Base-by-base conservation (phyloP, 176 grass and related monocot genomes). In the Eleusine coracana region DNA sequence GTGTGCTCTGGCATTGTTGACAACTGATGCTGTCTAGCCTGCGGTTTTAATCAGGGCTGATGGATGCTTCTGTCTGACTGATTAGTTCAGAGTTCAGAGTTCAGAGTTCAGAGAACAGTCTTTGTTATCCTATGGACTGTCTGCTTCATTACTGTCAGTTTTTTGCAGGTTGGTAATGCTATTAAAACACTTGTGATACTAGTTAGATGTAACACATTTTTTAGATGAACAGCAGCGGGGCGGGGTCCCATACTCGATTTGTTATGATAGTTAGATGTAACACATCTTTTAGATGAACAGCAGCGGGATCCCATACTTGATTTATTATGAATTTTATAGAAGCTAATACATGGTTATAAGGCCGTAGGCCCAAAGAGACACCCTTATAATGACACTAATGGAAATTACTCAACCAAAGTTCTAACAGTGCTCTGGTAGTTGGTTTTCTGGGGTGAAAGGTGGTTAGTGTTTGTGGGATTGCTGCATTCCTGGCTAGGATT, bases 61-160 rank as follows among this genome's bases (percentile, higher is more conserved):
- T 0, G 15, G 40, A 44, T 62, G 34, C n/a, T 84, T 74, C 66
- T 75, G 50, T 75, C 80, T 62, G 12, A 44, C 48, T 41, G 34
- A 52, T 63, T 51, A 74, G 7, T 69, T 51, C 7, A 0, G 4
- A 55, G 9, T 48, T 20, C 51, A 58, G 44, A 59, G 14, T 69
- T 51, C 7, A 0, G 4, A 55, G 9, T 48, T 20, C 51, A 58
- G 44, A 59, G 14, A 6, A 1, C 60, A 16, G 20, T 68, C 40
- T 29, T 20, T 60, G 61, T 75, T 70, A 38, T 42, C 31, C 29
- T 81, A 44, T 70, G 39, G 20, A 66, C 20, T 67, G 27, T 41
- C 7, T 75, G 64, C 20, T 80, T 74, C 21, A 63, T 66, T 50
- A 40, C 46, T 13, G 10, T 13, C 3, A 16, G 0, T 4, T 25